Evolutionary conservation across 495 filamentous ascomycete species (phyloP), one percentile per base, ranked within the genome.

Genomic region (Lasiosphaeria ovina): DNA sequence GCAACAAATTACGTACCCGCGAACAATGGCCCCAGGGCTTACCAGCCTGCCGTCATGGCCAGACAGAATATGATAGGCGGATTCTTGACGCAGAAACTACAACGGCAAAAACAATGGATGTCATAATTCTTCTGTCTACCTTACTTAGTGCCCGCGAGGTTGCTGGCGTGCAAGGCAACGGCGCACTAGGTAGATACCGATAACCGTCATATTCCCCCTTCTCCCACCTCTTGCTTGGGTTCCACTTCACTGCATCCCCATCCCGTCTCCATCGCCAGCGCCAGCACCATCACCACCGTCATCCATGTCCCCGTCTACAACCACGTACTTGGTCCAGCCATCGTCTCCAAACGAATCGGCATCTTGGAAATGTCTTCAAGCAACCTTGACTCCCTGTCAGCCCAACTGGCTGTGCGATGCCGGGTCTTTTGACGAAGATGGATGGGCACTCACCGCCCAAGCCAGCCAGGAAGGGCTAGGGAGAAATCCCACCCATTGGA

Each of bases 1-100:
- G 66, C 64, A 66, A 71, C 60, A 70, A 66, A 72, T 72, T 72
- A 71, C 70, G 68, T 71, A 67, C 70, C 59, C 64, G 64, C 60
- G 66, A 62, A 65, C 63, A 61, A 63, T 56, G 60, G 57, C 53
- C 66, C 42, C 58, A 64, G 64, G 65, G 55, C 51, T 56, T 66
- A 52, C 64, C 62, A 65, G 60, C 63, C 60, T 24, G 16, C 31
- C 14, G 34, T 32, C 24, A 58, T 45, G 56, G 32, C 38, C 31
- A 64, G 35, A 54, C 51, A 48, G 59, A 53, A 69, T 61, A 16
- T 71, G 68, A 72, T 72, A 72, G 70, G 70, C 62, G 55, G 59
- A 67, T 64, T 65, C 57, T 0, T 24, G 11, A 47, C 16, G 35
- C 10, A 49, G 49, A 57, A 63, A 61, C 16, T 62, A 60, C 61